phyloP scores from a whole-genome alignment of 495 filamentous ascomycete genomes.

The Beverwykella pulmonaria region DNA sequence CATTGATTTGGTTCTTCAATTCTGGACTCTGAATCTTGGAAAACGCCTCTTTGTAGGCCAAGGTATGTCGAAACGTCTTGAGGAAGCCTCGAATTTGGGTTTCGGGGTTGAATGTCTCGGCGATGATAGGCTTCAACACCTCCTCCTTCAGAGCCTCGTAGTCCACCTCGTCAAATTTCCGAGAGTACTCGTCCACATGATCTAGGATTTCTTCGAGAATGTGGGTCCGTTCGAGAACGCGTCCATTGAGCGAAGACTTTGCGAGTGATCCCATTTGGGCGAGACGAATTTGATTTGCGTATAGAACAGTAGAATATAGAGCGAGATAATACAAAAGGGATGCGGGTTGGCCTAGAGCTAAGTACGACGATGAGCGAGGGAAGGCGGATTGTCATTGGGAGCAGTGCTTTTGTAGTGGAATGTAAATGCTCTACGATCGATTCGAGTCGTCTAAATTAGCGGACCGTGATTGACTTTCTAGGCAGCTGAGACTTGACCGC shows the following conservation, averaged over 20 bases:
- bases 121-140: conserved; percentile 34
- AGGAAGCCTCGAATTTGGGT: conserved; percentile 39
- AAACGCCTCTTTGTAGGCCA: conserved; percentile 30
- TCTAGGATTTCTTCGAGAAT: conserved; percentile 37
- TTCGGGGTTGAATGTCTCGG: conserved; percentile 36
- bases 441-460: background rate
- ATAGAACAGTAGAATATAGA: background rate
- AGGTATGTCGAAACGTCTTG: conserved; percentile 28
- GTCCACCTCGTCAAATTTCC: conserved; percentile 26
- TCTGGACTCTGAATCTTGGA: conserved; percentile 24
- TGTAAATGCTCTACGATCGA: background rate
- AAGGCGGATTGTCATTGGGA: background rate
- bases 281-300: background rate
- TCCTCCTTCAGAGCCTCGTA: conserved; percentile 32
- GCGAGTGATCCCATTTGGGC: conserved; percentile 2
- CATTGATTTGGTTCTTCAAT: conserved; percentile 31
- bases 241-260: background rate
- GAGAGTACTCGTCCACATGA: conserved; percentile 24
- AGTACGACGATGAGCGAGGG: background rate
- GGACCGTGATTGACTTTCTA: background rate
- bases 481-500: conserved; percentile 24
- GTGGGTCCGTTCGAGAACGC: conserved; percentile 25
- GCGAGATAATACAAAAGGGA: background rate
- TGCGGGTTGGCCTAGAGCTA: too few species aligned
- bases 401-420: background rate